A percentile compares a stretch with the other conserved stretches of the same genome.
phyloP scores from a whole-genome alignment of 108 stramenopile species.

The Cyclostephanos invisitatus region DNA sequence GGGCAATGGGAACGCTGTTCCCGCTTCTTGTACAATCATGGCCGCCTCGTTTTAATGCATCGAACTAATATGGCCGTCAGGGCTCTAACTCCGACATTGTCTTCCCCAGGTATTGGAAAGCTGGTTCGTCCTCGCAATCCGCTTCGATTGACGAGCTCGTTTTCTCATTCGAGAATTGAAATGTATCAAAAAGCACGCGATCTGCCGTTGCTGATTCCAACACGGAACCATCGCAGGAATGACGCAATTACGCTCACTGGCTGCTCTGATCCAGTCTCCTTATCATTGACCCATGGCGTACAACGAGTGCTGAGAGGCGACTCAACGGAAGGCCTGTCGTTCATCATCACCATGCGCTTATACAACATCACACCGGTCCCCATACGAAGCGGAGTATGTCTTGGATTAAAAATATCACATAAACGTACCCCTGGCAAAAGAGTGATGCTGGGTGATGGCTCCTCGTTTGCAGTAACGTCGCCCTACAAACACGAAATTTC shows the following conservation, averaged over 20 bases:
- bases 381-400: conserved; percentile 46
- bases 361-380: conserved; percentile 50
- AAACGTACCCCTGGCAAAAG: conserved; percentile 3
- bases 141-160: conserved; percentile 25
- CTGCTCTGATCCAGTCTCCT: conserved; percentile 43
- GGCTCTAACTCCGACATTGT: conserved; percentile 14
- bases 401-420: conserved; percentile 38
- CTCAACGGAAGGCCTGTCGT: conserved; percentile 22
- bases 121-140: conserved; percentile 31
- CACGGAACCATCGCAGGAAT: conserved; percentile 2
- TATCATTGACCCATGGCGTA: conserved; percentile 30
- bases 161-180: conserved; percentile 40
- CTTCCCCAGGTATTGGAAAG: conserved; percentile 14
- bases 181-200: conserved; percentile 31
- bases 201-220: conserved; percentile 35
- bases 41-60: conserved; percentile 31
- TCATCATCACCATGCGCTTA: conserved; percentile 55
- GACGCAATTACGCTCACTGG: conserved; percentile 29
- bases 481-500: conserved; percentile 60
- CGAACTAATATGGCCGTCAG: conserved; percentile 26
- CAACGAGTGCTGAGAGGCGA: conserved; percentile 27
- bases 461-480: conserved; percentile 38
- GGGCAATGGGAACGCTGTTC: conserved; percentile 14
- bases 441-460: conserved; percentile 19
- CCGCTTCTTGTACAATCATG: conserved; percentile 37